A percentile compares a stretch with the other conserved stretches of the same genome.
phyloP scores from a whole-genome alignment of 2,329 filamentous ascomycete genomes.

The Ceratocystiopsis brevicomis region DNA sequence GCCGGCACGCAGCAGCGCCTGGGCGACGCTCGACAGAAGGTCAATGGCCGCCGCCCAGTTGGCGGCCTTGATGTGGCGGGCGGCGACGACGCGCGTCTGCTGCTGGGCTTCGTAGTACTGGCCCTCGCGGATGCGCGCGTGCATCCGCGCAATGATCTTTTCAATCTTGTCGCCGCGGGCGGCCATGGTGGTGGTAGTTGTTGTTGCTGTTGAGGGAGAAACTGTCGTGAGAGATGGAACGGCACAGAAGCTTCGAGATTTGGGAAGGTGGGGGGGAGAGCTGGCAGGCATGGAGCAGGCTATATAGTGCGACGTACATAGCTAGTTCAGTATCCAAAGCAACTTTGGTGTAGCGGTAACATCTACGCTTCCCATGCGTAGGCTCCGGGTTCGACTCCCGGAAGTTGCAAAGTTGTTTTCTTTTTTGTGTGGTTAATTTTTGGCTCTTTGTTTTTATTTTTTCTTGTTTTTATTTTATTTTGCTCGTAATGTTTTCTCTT shows the following conservation, averaged over 20 bases:
- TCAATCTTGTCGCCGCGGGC: constrained; percentile 28
- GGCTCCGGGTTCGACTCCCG: constrained; percentile 15
- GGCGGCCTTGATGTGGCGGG: constrained; percentile 74
- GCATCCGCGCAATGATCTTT: constrained; percentile 46
- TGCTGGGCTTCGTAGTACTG: constrained; percentile 97
- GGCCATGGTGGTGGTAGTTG: constrained; percentile 11
- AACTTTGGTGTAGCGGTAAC: constrained; percentile 15
- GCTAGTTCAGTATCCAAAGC: constrained; percentile 1
- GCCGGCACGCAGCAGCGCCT: constrained; percentile 73
- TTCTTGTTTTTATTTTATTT: background rate
- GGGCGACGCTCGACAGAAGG: constrained; percentile 67
- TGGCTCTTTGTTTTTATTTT: background rate
- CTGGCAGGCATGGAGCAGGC: background rate
- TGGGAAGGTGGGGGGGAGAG: background rate
- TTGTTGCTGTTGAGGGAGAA: background rate
- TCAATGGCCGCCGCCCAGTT: constrained; percentile 78
- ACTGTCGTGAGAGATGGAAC: background rate
- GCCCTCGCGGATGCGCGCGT: constrained; percentile 39
- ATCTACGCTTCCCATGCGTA: constrained; percentile 14
- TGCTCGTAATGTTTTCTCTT: background rate
- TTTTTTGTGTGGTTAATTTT: background rate
- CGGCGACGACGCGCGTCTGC: constrained; percentile 86
- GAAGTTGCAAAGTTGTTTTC: constrained; percentile 10
- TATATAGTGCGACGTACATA: background rate
- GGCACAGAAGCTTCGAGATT: background rate